Evolutionary conservation across 2,329 filamentous ascomycete species (phyloP), one percentile per base, ranked within the genome.

Genomic region (Beauveria caledonica): DNA sequence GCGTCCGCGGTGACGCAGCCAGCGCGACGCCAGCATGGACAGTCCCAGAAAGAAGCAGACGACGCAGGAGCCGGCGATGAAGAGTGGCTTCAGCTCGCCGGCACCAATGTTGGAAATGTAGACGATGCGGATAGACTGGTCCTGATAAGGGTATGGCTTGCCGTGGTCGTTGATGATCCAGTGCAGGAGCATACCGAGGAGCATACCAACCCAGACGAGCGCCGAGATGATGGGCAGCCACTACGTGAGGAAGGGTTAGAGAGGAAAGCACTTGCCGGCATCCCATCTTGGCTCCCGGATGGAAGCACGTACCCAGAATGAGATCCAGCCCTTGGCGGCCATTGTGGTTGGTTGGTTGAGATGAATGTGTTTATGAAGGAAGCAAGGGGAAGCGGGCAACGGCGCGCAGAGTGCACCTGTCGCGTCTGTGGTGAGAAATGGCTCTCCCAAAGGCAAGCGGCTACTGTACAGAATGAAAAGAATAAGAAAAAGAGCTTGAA

Each of bases 41-140:
- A 90, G 74, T 74, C 96, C 89, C 68, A 99, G 87, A 63, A 89
- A 86, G 53, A 95, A 78, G 23, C 90, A 88, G 5, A 89, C 92
- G 40, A 90, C 75, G 58, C 79, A 77, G 68, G 82, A 86, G 66
- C 89, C 87, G 39, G 86, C 78, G 68, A 94, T 86, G 77, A 94
- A 94, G 63, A 93, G 79, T 2, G 90, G 89, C 70, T 92, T 89
- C 19, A 92, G 80, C 29, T 78, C 73, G 42, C 71, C 70, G 23
- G 83, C 83, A 63, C 84, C 85, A 13, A 87, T 77, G 73, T 89
- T 84, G 65, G 84, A 88, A 68, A 90, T 90, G 76, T 87, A 92
- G 63, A 89, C 85, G 48, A 93, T 86, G 27, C 66, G 71, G 69
- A 89, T 86, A 36, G 65, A 63, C 0, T 63, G 51, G 21, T 76